Percentiles rank a stretch among this genome's conserved stretches.
Conservation (phyloP, 495 filamentous ascomycete genomes). For the Penicillium egyptiacum region DNA sequence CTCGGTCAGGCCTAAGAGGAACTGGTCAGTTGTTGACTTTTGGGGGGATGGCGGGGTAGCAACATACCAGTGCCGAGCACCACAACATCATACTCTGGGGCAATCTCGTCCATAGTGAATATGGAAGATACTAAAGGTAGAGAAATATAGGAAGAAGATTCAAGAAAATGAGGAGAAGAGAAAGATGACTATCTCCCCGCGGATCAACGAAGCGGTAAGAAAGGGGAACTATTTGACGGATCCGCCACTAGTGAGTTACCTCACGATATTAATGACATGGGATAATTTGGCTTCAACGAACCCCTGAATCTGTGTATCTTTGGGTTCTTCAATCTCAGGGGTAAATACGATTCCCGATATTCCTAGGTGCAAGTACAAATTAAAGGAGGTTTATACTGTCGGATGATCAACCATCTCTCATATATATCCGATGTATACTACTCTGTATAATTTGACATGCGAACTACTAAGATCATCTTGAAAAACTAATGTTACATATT, state of each 20-base stretch:
- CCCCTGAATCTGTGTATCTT: constrained; percentile 5
- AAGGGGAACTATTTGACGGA: constrained; percentile 33
- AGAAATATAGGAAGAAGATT: constrained; percentile 13
- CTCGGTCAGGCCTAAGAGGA: constrained; percentile 80
- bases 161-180: constrained; percentile 19
- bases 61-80: constrained; percentile 90
- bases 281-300: neutral
- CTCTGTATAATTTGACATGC: constrained; percentile 13
- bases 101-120: constrained; percentile 87
- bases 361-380: neutral
- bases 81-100: constrained; percentile 95
- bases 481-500: constrained; percentile 15
- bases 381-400: neutral
- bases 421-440: neutral
- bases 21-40: constrained; percentile 33
- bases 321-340: neutral
- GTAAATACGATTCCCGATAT: neutral
- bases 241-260: constrained; percentile 34
- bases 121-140: constrained; percentile 6
- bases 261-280: constrained; percentile 10
- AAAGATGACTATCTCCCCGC: constrained; percentile 30
- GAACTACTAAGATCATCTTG: constrained; percentile 1
- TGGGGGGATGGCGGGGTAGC: constrained; percentile 41
- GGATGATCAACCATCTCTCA: neutral
- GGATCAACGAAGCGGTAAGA: constrained; percentile 38